Evolutionary conservation across 1,139 yeast genomes (phyloP).

Genomic region (Debaryomycetaceae sp.): DNA sequence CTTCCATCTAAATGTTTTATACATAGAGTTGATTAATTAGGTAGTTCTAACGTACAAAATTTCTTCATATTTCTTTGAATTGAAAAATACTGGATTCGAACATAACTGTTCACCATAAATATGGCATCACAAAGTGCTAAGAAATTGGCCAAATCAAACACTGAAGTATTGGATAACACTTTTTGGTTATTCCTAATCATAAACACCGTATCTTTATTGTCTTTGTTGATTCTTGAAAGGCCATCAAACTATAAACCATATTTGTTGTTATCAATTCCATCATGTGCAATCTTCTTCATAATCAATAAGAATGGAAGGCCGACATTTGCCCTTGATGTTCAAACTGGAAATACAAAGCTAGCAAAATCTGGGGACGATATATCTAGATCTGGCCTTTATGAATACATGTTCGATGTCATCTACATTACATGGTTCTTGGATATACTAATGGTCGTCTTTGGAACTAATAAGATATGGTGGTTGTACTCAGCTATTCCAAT

Average conservation of each 20-base stretch:
- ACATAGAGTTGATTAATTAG: no score
- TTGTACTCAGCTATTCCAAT: conserved; percentile 44
- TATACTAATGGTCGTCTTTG: conserved; percentile 51
- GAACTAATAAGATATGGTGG: conserved; percentile 63
- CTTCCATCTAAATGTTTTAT: no score
- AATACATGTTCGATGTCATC: conserved; percentile 72
- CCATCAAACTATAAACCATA: conserved; percentile 53
- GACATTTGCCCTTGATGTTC: conserved; percentile 35
- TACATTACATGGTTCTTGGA: conserved; percentile 67
- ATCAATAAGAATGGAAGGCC: conserved; percentile 73
- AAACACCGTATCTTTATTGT: conserved; percentile 37
- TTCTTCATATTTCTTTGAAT: no score
- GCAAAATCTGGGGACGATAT: conserved; percentile 63
- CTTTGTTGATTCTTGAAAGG: conserved; percentile 45
- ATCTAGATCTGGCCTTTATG: conserved; percentile 64
- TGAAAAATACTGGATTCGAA: no score
- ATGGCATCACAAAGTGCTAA: conserved; percentile 56
- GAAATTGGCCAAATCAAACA: conserved; percentile 63
- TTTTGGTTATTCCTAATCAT: conserved; percentile 47
- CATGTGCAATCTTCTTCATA: conserved; percentile 49
- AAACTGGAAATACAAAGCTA: conserved; percentile 30
- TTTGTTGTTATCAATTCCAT: conserved; percentile 57
- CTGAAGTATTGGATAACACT: conserved; percentile 50
- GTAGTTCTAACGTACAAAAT: no score
- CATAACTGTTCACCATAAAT: not conserved